Percentiles rank a stretch among this genome's conserved stretches.
Conservation (phyloP, 306 rosid genomes). For the Quercus dentata region DNA sequence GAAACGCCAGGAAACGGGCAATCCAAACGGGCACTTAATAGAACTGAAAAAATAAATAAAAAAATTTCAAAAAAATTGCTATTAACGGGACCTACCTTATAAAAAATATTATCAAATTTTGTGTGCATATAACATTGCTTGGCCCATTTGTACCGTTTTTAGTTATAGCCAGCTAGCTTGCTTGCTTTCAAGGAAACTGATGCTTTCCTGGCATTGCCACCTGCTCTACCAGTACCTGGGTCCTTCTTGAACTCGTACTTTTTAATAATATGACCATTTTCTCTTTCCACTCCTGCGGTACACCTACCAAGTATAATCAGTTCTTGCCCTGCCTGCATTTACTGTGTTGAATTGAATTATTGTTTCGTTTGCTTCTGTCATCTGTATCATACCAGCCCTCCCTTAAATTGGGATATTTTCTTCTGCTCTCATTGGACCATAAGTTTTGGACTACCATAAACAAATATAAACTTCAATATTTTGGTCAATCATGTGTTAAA, state of each 20-base stretch:
- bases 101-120: no score
- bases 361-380: neutral
- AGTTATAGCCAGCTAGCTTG: neutral
- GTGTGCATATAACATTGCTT: no score
- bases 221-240: no score
- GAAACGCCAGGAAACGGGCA: no score
- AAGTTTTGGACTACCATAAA: no score
- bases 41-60: no score
- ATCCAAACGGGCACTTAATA: no score
- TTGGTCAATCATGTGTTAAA: neutral
- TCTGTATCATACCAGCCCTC: neutral
- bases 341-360: neutral
- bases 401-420: neutral
- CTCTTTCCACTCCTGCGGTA: neutral
- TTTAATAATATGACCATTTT: neutral
- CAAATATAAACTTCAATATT: neutral
- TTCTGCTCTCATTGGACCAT: neutral
- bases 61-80: no score
- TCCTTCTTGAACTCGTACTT: neutral
- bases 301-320: no score
- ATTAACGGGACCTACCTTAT: no score
- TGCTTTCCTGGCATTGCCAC: neutral
- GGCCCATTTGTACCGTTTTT: conserved; percentile 11
- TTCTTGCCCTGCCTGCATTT: neutral
- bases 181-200: conserved; percentile 6